Conservation (phyloP, 2,329 filamentous ascomycete genomes). For the Corynespora cassiicola region DNA sequence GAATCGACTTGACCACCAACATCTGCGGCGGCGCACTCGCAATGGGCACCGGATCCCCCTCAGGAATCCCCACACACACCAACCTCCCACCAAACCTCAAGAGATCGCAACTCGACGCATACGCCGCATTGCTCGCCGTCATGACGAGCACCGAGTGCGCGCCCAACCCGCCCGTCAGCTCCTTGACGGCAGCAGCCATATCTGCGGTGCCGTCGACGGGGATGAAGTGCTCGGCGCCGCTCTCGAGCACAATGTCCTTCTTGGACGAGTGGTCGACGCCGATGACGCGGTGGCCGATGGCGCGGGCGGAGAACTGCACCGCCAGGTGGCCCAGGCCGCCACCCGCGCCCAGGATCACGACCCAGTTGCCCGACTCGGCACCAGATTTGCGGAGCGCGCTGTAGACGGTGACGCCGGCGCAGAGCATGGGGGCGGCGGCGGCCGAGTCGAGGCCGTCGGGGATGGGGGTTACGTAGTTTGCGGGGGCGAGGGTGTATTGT, state of each 20-base stretch:
- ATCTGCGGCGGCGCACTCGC: slow-evolving; percentile 48
- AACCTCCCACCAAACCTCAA: slow-evolving; percentile 54
- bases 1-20: slow-evolving; percentile 50
- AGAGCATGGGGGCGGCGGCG: slow-evolving; percentile 69
- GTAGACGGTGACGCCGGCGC: slow-evolving; percentile 73
- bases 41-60: slow-evolving; percentile 55
- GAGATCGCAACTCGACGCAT: slow-evolving; percentile 48
- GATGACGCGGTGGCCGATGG: slow-evolving; percentile 69
- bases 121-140: slow-evolving; percentile 56
- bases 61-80: slow-evolving; percentile 56
- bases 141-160: slow-evolving; percentile 67
- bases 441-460: slow-evolving; percentile 66
- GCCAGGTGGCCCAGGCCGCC: slow-evolving; percentile 71
- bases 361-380: slow-evolving; percentile 65
- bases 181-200: slow-evolving; percentile 62
- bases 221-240: slow-evolving; percentile 71
- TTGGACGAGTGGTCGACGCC: slow-evolving; percentile 71
- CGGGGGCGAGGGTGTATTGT: slow-evolving; percentile 69
- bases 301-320: slow-evolving; percentile 65
- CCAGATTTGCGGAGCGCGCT: slow-evolving; percentile 67
- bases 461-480: slow-evolving; percentile 74
- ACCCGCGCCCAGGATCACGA: slow-evolving; percentile 64
- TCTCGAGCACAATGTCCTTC: slow-evolving; percentile 65
- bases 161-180: slow-evolving; percentile 63
- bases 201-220: slow-evolving; percentile 63